phyloP scores from a whole-genome alignment of 371 early-diverging fungal genomes.

The Quaeritorhiza haematococci region DNA sequence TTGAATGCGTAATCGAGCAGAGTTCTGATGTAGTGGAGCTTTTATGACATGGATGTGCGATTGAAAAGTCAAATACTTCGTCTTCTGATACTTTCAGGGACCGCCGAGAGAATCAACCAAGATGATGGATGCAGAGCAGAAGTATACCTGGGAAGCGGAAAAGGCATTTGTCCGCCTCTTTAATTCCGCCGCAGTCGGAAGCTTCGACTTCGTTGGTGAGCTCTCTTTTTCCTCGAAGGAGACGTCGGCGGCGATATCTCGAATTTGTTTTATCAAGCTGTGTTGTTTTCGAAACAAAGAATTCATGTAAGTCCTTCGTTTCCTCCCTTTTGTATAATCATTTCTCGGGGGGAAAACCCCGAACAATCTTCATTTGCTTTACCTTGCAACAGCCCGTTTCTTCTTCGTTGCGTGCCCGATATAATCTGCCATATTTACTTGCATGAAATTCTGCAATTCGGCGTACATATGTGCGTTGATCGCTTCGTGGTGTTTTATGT shows the following conservation, averaged over 20 bases:
- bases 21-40: slow-evolving; percentile 28
- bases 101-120: too few species aligned
- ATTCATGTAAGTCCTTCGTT: too few species aligned
- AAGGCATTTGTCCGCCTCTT: slow-evolving; percentile 11
- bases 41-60: neutral
- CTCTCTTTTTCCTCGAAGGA: slow-evolving; percentile 2
- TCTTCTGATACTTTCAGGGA: slow-evolving; percentile 9
- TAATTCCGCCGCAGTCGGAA: neutral
- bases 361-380: slow-evolving; percentile 4
- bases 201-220: neutral
- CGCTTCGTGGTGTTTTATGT: slow-evolving; percentile 1
- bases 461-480: slow-evolving; percentile 21
- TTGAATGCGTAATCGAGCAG: slow-evolving; percentile 27
- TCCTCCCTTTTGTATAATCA: too few species aligned
- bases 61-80: slow-evolving; percentile 1
- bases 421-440: slow-evolving; percentile 18
- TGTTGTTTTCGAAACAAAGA: too few species aligned
- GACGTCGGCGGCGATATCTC: slow-evolving; percentile 7
- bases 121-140: too few species aligned
- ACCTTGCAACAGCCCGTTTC: slow-evolving; percentile 30
- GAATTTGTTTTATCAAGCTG: slow-evolving; percentile 15
- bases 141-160: slow-evolving; percentile 10
- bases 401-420: slow-evolving; percentile 29
- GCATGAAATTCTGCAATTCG: slow-evolving; percentile 30
- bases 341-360: too few species aligned